phyloP scores from a whole-genome alignment of 2,329 filamentous ascomycete genomes.

The Arthrobotrys conoides region DNA sequence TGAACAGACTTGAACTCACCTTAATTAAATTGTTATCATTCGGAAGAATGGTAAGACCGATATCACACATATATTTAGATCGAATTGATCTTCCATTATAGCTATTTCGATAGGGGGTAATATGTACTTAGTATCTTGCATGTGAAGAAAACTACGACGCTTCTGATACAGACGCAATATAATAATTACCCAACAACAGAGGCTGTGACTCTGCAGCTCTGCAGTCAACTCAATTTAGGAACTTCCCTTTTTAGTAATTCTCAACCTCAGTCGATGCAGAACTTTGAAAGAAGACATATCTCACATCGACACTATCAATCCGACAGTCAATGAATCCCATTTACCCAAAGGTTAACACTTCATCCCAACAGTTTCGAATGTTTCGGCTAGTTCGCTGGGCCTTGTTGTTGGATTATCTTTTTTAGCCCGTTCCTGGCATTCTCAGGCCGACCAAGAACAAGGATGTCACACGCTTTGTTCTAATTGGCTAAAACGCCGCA shows the following conservation, averaged over 20 bases:
- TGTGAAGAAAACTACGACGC: too few species aligned
- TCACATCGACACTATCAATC: background rate
- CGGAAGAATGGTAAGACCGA: too few species aligned
- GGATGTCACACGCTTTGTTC: slow-evolving; percentile 11
- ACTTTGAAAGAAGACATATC: background rate
- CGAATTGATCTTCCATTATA: too few species aligned
- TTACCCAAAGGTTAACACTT: background rate
- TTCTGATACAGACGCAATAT: background rate
- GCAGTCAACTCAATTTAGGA: background rate
- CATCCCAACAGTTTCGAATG: slow-evolving; percentile 19
- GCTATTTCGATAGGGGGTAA: too few species aligned
- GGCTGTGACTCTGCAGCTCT: too few species aligned
- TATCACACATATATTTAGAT: too few species aligned
- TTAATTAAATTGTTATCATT: too few species aligned
- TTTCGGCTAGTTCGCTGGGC: background rate
- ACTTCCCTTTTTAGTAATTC: background rate
- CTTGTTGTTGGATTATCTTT: slow-evolving; percentile 10
- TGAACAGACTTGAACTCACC: too few species aligned
- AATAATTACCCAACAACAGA: background rate
- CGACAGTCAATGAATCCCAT: background rate
- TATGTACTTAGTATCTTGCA: too few species aligned
- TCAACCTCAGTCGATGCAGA: background rate
- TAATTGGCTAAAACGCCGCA: slow-evolving; percentile 10
- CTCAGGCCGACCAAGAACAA: slow-evolving; percentile 10
- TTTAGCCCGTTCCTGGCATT: slow-evolving; percentile 20